A percentile compares a stretch with the other conserved stretches of the same genome.
Evolutionary conservation across 805 yeast species (phyloP).

Genomic region (Lipomyces lipofer): DNA sequence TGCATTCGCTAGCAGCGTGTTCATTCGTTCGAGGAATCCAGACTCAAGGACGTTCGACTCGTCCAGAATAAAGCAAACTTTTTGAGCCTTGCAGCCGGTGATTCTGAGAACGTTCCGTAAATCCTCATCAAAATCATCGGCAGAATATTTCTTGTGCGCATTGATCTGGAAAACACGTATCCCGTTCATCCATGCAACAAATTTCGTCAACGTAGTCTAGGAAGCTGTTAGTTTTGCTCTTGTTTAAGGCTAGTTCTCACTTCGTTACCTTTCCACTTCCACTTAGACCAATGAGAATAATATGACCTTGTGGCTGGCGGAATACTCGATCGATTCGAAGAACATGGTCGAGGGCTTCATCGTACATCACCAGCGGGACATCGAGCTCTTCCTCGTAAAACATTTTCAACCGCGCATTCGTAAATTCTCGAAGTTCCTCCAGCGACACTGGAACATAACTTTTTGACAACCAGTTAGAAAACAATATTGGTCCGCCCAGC

Average conservation of each 20-base stretch:
- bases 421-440: constrained; percentile 52
- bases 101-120: constrained; percentile 55
- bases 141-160: constrained; percentile 54
- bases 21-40: constrained; percentile 85
- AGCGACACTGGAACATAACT: constrained; percentile 58
- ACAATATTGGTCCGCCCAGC: constrained; percentile 57
- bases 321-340: constrained; percentile 79
- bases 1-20: constrained; percentile 87
- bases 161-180: constrained; percentile 57
- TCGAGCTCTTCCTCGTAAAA: constrained; percentile 71
- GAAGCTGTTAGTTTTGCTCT: constrained; percentile 4
- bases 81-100: constrained; percentile 58
- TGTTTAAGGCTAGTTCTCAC: too few species aligned
- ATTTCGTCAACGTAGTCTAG: constrained; percentile 62
- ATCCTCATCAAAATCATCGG: constrained; percentile 66
- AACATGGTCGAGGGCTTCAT: constrained; percentile 70
- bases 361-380: constrained; percentile 59
- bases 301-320: constrained; percentile 84
- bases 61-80: constrained; percentile 70
- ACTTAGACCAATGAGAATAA: constrained; percentile 79
- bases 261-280: constrained; percentile 73
- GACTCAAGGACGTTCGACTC: constrained; percentile 77
- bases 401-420: constrained; percentile 61
- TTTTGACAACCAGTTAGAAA: constrained; percentile 72
- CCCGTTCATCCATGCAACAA: constrained; percentile 93